Percentiles rank a stretch among this genome's conserved stretches.
Conservation (phyloP, 441 rosid species). For the Croton setiger region DNA sequence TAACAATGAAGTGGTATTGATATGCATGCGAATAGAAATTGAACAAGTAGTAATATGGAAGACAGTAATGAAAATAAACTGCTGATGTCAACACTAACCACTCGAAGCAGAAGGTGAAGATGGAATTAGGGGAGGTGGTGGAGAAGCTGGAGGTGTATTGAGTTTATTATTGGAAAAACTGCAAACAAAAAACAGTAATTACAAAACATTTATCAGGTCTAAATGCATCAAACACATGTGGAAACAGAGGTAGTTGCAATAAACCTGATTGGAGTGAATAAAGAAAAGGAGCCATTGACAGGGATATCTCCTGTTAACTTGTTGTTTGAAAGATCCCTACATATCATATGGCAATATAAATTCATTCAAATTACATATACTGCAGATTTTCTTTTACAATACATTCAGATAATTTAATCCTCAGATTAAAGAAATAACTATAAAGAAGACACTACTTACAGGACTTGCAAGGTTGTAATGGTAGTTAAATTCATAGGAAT, state of each 20-base stretch:
- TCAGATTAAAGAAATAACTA: constrained; percentile 9
- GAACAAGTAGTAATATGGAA: background rate
- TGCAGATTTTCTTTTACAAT: background rate
- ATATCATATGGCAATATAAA: constrained; percentile 28
- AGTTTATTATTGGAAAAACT: constrained; percentile 55
- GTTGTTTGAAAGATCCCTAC: constrained; percentile 87
- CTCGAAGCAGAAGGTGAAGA: constrained; percentile 41
- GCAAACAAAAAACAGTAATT: constrained; percentile 30
- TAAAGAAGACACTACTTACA: constrained; percentile 52
- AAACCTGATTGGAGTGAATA: constrained; percentile 78
- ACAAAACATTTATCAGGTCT: constrained; percentile 22
- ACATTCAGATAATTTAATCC: too few species aligned
- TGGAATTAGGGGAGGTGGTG: constrained; percentile 65
- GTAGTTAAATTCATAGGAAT: constrained; percentile 66
- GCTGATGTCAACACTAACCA: constrained; percentile 25
- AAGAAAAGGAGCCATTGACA: constrained; percentile 75
- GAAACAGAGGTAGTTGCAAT: constrained; percentile 16
- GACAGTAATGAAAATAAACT: background rate
- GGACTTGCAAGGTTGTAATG: constrained; percentile 64
- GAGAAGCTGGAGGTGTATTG: constrained; percentile 32
- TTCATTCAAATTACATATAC: constrained; percentile 15
- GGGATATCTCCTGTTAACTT: constrained; percentile 59
- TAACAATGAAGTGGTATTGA: background rate
- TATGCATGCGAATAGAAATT: background rate
- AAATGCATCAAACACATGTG: constrained; percentile 2